Evolutionary conservation across 148 eudicot genomes (phyloP), one percentile per base, ranked within the genome.

Genomic region (Gaultheria prostrata): DNA sequence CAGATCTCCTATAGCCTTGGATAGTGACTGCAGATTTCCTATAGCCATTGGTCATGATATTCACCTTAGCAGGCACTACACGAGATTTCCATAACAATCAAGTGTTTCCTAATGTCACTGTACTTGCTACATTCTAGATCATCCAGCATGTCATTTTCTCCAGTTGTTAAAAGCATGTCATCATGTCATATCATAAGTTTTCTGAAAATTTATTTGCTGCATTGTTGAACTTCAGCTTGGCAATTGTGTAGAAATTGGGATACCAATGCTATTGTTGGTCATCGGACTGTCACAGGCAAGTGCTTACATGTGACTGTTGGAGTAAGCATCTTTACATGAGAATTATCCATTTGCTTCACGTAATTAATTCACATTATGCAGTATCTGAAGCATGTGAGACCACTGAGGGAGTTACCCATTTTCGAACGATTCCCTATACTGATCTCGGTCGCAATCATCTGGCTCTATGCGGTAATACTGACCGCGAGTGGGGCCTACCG

Each of bases 401-500:
- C 89, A 20, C 49, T 91, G 77, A 92, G 82, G 80, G 99, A 97
- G 10, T 72, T 97, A 49, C 99, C 99, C 15, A 93, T 97, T 83
- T 97, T 97, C 35, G 99, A 97, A 86, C 89, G 99, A 61, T 97
- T 97, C 88, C 98, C 99, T 6, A 86, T 97, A 45, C 79, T 97
- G 86, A 93, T 97, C 28, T 93, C 92, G 78, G 86, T 90, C 30
- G 12, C 91, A 3, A 91, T 97, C 33, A 84, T 97, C 50, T 97
- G 99, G 99, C 78, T 97, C 46, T 97, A 97, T 86, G 91, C 98
- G 12, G n/a, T 93, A 61, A 89, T 97, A 84, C 84, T 97, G 86
- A 97, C 99, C 15, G 98, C 95, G n/a, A 89, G 94, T 77, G 99
- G 99, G 61, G 99, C 99, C 56, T 97, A 97, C 81, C 87, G 90